phyloP scores from a whole-genome alignment of 495 filamentous ascomycete species.

The Podospora australis region DNA sequence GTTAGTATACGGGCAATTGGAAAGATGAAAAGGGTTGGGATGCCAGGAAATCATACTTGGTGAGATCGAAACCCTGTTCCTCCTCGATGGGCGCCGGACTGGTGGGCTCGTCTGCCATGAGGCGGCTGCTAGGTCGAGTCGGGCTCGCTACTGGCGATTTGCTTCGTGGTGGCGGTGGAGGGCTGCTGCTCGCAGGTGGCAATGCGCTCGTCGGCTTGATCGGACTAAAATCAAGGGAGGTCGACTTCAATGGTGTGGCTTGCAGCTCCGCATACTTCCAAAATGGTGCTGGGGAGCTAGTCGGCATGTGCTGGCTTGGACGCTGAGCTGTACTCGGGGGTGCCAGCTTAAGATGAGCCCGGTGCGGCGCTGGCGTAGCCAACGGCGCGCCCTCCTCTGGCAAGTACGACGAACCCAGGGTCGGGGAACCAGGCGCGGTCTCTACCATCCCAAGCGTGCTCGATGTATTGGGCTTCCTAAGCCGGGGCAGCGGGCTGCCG shows the following conservation, averaged over 20 bases:
- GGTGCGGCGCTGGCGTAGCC: conserved; percentile 78
- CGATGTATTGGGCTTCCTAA: conserved; percentile 36
- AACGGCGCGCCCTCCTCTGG: conserved; percentile 51
- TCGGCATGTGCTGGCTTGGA: conserved; percentile 91
- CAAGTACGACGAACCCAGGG: conserved; percentile 57
- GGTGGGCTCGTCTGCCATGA: neutral
- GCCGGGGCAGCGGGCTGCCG: conserved; percentile 49
- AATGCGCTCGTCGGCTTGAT: conserved; percentile 38
- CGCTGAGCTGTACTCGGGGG: conserved; percentile 84
- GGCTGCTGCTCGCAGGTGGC: conserved; percentile 59
- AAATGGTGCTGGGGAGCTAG: conserved; percentile 92
- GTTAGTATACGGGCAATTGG: conserved; percentile 1
- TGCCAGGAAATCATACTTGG: conserved; percentile 25
- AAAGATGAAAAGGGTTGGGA: neutral
- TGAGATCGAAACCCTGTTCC: conserved; percentile 31
- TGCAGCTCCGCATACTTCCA: conserved; percentile 80
- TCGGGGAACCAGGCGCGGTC: conserved; percentile 58
- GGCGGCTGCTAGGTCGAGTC: conserved; percentile 17
- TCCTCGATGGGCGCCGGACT: conserved; percentile 8
- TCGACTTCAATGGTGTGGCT: conserved; percentile 67
- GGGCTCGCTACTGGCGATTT: conserved; percentile 31
- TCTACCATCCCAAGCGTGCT: conserved; percentile 53
- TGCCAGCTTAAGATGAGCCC: conserved; percentile 74
- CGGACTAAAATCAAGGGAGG: conserved; percentile 51
- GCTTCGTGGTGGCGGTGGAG: conserved; percentile 45